Evolutionary conservation across 1,139 yeast species (phyloP), one percentile per base, ranked within the genome.

Genomic region (Pichia sp.): DNA sequence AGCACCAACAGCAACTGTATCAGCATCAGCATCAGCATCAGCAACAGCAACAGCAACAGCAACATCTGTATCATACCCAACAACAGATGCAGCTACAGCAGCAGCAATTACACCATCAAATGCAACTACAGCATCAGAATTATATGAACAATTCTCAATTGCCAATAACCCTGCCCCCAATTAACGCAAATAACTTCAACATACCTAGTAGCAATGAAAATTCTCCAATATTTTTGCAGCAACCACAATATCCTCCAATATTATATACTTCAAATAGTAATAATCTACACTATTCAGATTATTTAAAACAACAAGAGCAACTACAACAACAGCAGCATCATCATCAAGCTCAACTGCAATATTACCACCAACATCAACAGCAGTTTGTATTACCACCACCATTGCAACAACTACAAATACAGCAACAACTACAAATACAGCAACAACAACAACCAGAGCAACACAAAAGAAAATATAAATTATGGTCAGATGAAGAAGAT

Each of bases 401-500:
- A 18, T n/a, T 31, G 5, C 42, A 38, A 10, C 42, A 11, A 22
- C 42, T 22, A 30, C 45, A 31, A 25, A 27, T 16, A 41, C 45
- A 13, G 22, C 39, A 31, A 6, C 42, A 34, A 22, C 42, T 4
- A 22, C 33, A 30, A 8, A 36, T 28, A 19, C 30, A 33, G 16
- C 36, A 22, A 11, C 42, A 39, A n/a, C 22, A 16, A 6, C 45
- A 18, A 18, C 25, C 44, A 33, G 41, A 29, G 18, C 44, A 4
- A 11, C 38, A 43, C 48, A 60, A 52, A 47, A 53, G 57, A 45
- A 62, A 52, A 45, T 56, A 57, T n/a, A 57, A 52, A 19, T 42
- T 56, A 9, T 57, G 60, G 60, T 49, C 58, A 5, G 43, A 52
- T 27, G 56, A 54, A 38, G 60, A 57, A 44, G 60, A 57, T 36